Base-by-base conservation (phyloP, 148 eudicot genomes). In the Linanthus parryae region DNA sequence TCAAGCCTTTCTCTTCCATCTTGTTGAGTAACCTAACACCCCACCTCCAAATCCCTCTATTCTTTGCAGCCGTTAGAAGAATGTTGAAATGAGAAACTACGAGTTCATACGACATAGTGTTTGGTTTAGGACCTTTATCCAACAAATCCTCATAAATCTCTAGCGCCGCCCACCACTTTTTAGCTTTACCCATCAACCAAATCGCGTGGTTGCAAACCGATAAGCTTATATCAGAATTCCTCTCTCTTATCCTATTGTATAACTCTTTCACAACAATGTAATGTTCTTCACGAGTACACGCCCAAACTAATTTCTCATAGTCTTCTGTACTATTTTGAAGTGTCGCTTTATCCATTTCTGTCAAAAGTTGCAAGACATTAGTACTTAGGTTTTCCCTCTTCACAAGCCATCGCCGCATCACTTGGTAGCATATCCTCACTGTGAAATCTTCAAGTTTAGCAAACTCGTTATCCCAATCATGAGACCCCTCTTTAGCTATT, bases 141-240 rank as follows among this genome's bases (percentile, higher is more conserved):
- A 92, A 69, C 64, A 92, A 52, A 63, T 92, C 83, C 66, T 92
- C 99, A 4, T 92, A 92, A 21, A 92, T 65, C 59, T 92, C 96
- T 29, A 92, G 72, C 35, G 99, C 96, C 2, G 95, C 88, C 99
- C 99, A 92, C 99, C 99, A 92, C 57, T 77, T 84, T 65, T 76
- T 92, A 38, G 95, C 88, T 72, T 77, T 84, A 0, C 99, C 96
- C 83, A 92, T 62, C 63, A 92, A 59, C 99, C 99, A 92, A 47
- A 92, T 92, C 54, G 78, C 61, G 63, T 88, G 99, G 28, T 92
- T 92, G 73, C 96, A 92, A 7, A 88, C 85, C 1, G 96, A 87
- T 73, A 92, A 57, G 56, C 94, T 92, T 48, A 92, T 79, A n/a
- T 75, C 84, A 1, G 69, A 60, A 14, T 67, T 39, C 29, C 44